A percentile compares a stretch with the other conserved stretches of the same genome.
Conservation (phyloP, 768 basidiomycete species). For the Rhodotorula taiwanensis region DNA sequence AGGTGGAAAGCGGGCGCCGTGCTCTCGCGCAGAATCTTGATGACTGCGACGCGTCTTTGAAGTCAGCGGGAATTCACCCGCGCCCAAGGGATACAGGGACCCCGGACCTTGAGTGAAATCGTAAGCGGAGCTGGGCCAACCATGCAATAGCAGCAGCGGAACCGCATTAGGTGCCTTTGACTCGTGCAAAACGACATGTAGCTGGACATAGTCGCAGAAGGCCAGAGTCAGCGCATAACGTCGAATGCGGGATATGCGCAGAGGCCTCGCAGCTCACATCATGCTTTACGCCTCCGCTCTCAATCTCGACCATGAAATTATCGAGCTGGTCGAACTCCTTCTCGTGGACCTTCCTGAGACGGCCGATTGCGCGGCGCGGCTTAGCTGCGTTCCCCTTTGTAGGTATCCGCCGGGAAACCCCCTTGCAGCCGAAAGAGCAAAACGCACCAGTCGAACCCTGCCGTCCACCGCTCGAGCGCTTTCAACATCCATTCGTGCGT, state of each 20-base stretch:
- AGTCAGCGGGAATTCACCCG: too few species aligned
- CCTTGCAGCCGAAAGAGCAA: too few species aligned
- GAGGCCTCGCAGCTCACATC: too few species aligned
- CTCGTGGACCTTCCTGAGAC: slow-evolving; percentile 25
- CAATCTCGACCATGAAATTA: slow-evolving; percentile 32
- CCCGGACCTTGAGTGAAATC: slow-evolving; percentile 35
- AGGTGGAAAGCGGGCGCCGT: slow-evolving; percentile 31
- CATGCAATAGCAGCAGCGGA: slow-evolving; percentile 40
- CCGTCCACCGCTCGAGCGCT: slow-evolving; percentile 32
- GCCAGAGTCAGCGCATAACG: neutral
- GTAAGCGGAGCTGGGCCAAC: slow-evolving; percentile 40
- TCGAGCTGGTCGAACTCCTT: slow-evolving; percentile 30
- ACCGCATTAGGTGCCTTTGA: slow-evolving; percentile 38
- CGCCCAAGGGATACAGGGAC: neutral
- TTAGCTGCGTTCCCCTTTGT: too few species aligned
- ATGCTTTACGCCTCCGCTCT: slow-evolving; percentile 19
- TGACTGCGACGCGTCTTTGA: too few species aligned
- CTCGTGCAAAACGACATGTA: slow-evolving; percentile 40
- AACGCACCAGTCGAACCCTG: slow-evolving; percentile 31
- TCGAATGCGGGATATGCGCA: too few species aligned
- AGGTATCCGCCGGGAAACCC: too few species aligned
- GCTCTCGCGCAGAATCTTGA: slow-evolving; percentile 31
- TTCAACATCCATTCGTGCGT: slow-evolving; percentile 16
- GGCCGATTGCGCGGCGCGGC: rapidly evolving
- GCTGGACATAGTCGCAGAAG: neutral